These are phyloP conservation scores for Gossypium sturtianum DNA, from an alignment of 345 rosid species.

Conservation along the genomic window DNA sequence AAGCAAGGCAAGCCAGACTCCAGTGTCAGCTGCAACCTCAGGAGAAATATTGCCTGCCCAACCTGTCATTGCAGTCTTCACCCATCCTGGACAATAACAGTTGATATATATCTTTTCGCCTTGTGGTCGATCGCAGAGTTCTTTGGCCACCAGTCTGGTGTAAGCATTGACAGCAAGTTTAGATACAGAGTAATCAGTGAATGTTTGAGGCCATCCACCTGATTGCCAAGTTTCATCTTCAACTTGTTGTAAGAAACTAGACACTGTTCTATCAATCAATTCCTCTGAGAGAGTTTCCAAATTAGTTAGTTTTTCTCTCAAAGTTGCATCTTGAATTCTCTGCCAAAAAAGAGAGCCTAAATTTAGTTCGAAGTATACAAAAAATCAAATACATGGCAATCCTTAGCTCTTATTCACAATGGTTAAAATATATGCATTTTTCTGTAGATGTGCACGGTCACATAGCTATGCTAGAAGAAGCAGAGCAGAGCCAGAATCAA, in stretches of 20 bases:
- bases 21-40: conserved; percentile 87
- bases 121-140: conserved; percentile 52
- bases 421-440: no score
- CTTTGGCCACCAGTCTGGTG: conserved; percentile 66
- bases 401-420: no score
- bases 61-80: conserved; percentile 93
- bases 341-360: conserved; percentile 19
- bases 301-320: conserved; percentile 51
- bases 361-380: neutral
- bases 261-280: conserved; percentile 45
- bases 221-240: conserved; percentile 70
- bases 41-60: conserved; percentile 81
- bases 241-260: conserved; percentile 68
- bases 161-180: conserved; percentile 83
- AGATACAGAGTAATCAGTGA: conserved; percentile 81
- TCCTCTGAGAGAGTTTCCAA: conserved; percentile 64
- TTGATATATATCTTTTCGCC: conserved; percentile 72
- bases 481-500: no score
- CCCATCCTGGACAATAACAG: conserved; percentile 98
- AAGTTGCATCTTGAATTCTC: conserved; percentile 56
- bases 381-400: neutral
- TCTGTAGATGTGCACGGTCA: no score
- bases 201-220: conserved; percentile 88
- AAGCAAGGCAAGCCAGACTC: conserved; percentile 87
- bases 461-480: no score